A percentile compares a stretch with the other conserved stretches of the same genome.
Conservation (phyloP, 257 asterid genomes). For the Solanum okadae region DNA sequence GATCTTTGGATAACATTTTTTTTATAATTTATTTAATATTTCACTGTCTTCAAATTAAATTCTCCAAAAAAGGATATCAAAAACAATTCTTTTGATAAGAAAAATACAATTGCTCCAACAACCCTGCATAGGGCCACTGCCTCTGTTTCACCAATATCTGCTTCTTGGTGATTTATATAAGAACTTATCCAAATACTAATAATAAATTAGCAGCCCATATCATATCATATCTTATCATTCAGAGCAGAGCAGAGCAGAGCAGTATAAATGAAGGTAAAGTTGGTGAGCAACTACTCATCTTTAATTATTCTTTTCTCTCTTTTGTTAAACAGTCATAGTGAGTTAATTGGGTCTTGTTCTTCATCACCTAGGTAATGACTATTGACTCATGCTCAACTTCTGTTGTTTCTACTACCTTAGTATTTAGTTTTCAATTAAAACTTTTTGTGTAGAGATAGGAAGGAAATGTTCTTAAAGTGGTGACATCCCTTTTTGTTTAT, state of each 20-base stretch:
- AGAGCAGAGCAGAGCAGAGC: background rate
- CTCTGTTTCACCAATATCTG: background rate
- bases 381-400: background rate
- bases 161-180: background rate
- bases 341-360: background rate
- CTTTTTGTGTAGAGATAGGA: background rate
- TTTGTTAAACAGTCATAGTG: background rate
- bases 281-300: background rate
- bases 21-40: background rate
- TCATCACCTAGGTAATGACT: background rate
- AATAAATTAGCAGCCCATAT: background rate
- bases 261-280: background rate
- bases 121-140: too few species aligned
- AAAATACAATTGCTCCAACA: background rate
- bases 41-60: background rate
- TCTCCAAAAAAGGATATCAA: background rate
- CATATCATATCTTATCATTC: background rate
- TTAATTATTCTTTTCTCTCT: background rate
- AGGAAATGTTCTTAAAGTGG: too few species aligned
- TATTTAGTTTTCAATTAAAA: background rate
- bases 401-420: background rate
- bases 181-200: background rate
- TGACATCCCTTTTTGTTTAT: too few species aligned
- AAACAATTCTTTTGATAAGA: background rate
- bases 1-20: background rate